Conservation (phyloP, 345 rosid species). For the Syzygium grande region DNA sequence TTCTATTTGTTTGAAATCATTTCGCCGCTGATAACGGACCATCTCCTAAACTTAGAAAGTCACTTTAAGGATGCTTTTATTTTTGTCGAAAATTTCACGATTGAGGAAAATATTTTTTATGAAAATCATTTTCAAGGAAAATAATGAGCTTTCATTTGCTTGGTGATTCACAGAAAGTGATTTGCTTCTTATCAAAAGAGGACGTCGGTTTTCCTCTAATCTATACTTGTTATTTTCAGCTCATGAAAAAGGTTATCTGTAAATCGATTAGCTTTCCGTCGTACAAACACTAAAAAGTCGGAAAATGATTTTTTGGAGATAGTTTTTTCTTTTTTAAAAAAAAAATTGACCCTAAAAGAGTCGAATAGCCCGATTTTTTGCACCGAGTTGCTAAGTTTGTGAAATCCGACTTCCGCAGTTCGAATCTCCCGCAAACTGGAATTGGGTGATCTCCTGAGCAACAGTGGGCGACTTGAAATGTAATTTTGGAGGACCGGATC, state of each 20-base stretch:
- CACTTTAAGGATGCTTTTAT: background rate
- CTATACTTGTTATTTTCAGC: background rate
- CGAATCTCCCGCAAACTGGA: background rate
- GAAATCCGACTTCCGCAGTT: background rate
- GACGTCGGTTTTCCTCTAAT: background rate
- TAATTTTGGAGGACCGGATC: background rate
- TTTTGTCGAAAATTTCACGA: background rate
- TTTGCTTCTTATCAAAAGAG: background rate
- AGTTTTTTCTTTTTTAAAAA: background rate
- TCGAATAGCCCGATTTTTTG: background rate
- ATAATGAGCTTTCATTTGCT: background rate
- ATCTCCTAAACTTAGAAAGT: background rate
- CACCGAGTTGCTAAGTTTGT: background rate
- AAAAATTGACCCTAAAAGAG: background rate
- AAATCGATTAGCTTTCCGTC: background rate
- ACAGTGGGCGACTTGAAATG: background rate
- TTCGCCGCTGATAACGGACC: background rate
- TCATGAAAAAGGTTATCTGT: accelerated
- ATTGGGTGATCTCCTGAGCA: background rate
- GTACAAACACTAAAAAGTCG: background rate
- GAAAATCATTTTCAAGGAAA: background rate
- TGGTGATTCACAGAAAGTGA: background rate
- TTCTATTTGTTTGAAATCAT: background rate
- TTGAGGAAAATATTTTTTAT: background rate
- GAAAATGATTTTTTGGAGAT: background rate